Conservation (phyloP, 192 early-diverging fungal species). For the Linnemannia zychae region DNA sequence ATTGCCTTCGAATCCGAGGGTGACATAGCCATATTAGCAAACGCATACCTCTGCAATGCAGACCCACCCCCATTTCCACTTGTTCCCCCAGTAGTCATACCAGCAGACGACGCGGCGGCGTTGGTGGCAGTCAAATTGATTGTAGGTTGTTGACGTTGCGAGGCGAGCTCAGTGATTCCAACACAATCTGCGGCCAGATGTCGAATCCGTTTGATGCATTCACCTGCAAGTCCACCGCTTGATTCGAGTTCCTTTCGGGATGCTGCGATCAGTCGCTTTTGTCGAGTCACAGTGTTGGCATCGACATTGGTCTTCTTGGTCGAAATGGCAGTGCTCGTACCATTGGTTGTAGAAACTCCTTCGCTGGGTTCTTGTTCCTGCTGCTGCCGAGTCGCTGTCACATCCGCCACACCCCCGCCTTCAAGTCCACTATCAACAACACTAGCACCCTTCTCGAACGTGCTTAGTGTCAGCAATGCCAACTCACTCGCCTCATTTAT, state of each 20-base stretch:
- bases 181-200: conserved; percentile 38
- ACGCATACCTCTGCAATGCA: neutral
- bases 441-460: neutral
- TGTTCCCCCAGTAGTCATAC: no score
- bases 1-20: neutral
- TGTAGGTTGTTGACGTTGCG: neutral
- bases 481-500: conserved; percentile 36
- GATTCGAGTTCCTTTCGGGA: conserved; percentile 16
- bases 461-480: conserved; percentile 13
- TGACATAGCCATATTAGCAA: neutral
- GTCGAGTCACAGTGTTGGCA: neutral
- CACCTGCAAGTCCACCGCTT: conserved; percentile 17
- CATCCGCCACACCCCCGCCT: neutral
- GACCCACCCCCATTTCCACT: neutral
- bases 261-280: neutral
- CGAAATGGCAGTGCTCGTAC: neutral
- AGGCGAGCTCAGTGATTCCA: conserved; percentile 31
- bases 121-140: neutral
- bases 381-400: neutral
- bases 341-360: neutral
- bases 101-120: neutral
- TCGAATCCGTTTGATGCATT: conserved; percentile 23
- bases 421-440: no score
- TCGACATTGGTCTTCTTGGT: neutral
- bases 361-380: neutral